Evolutionary conservation across 2,329 filamentous ascomycete genomes (phyloP), one percentile per base, ranked within the genome.

Genomic region (Aspergillus aculeatus): DNA sequence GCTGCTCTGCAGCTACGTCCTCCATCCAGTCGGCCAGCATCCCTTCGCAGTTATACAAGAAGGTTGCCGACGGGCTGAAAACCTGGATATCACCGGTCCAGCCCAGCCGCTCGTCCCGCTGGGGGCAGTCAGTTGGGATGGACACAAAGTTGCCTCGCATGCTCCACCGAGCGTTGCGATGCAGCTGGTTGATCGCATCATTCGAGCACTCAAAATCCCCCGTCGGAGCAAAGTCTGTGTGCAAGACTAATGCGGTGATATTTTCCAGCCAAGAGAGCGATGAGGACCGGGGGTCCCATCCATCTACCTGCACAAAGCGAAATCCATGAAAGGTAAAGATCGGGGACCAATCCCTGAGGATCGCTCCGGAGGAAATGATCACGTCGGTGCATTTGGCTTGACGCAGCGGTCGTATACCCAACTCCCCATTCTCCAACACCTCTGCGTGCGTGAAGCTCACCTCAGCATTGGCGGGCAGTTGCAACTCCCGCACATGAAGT

Each of bases 131-230:
- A 0, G 84, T 86, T 0, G 84, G 84, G 0, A 86, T 70, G 0
- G 78, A 80, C 3, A 86, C 64, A 64, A 87, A 86, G 63, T 87
- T 87, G 0, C 83, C 83, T 29, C 79, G 78, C 80, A 86, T 85
- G 5, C 79, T 80, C 84, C 84, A 86, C 31, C 74, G 66, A 0
- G 83, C 77, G 56, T 87, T 87, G 1, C 77, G 56, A 62, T 86
- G 81, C 4, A 88, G 77, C 50, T 81, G 73, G 63, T 86, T 87
- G 26, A 87, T 62, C 3, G 80, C 70, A 0, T 65, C 50, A 51
- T 87, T 70, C 0, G 84, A 87, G 58, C 81, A 85, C 9, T 77
- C 67, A 52, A 86, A 86, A 58, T 68, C 76, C 0, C 84, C 83
- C 0, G 73, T 82, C 11, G 78, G 75, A 53, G 75, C 69, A 74